Percentiles rank a stretch among this genome's conserved stretches.
Evolutionary conservation across 805 yeast species (phyloP).

Genomic region (Zygoascus biomembranicola): DNA sequence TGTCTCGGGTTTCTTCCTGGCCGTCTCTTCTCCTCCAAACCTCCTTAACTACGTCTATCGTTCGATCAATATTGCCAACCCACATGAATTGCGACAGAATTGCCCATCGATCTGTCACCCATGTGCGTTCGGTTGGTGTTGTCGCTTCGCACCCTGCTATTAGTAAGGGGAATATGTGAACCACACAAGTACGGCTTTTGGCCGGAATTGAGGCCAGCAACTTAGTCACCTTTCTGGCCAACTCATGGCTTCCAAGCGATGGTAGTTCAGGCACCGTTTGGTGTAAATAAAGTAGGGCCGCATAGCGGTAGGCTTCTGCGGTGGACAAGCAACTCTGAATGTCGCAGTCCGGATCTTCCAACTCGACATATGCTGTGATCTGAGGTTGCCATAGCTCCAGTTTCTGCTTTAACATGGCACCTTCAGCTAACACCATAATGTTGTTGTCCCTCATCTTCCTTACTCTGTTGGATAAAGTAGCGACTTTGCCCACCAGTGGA

Average conservation of each 20-base stretch:
- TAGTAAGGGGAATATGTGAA: conserved; percentile 58
- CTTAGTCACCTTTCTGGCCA: conserved; percentile 54
- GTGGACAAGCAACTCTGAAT: conserved; percentile 54
- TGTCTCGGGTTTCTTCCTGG: conserved; percentile 24
- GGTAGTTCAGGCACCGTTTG: conserved; percentile 69
- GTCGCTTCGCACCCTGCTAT: conserved; percentile 60
- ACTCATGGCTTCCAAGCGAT: conserved; percentile 41
- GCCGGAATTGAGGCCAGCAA: conserved; percentile 56
- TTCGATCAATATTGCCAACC: conserved; percentile 59
- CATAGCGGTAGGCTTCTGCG: conserved; percentile 60
- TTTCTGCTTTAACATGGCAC: conserved; percentile 46
- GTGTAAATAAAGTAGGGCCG: conserved; percentile 51
- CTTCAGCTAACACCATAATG: conserved; percentile 41
- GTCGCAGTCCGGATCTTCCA: conserved; percentile 45
- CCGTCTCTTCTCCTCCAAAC: conserved; percentile 61
- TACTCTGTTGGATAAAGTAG: conserved; percentile 44
- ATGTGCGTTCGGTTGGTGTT: conserved; percentile 46
- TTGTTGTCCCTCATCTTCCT: conserved; percentile 36
- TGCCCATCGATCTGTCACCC: conserved; percentile 55
- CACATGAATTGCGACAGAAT: conserved; percentile 45
- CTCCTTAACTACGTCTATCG: conserved; percentile 61
- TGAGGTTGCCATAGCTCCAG: conserved; percentile 52
- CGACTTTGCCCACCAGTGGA: conserved; percentile 57
- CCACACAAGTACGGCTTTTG: conserved; percentile 44
- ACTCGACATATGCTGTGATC: conserved; percentile 29